Base-by-base conservation (phyloP, 1,284 basidiomycete species). In the Paramarasmius palmivorus region DNA sequence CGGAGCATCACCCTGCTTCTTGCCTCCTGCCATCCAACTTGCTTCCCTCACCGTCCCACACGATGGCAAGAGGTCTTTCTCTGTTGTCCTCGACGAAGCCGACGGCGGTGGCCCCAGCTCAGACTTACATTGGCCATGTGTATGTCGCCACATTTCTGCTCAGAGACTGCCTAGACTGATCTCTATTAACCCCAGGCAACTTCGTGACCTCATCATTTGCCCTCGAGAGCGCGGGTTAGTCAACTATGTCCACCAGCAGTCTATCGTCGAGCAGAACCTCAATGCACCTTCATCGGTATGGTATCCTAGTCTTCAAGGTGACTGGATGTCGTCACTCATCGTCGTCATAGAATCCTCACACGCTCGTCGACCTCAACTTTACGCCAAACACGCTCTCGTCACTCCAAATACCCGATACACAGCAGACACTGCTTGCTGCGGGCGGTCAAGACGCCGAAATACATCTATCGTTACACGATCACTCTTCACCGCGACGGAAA, bases 401-500 rank as follows among this genome's bases (percentile, higher is more conserved):
- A 0, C 74, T 89, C 17, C 75, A 72, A 8, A 65, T 92, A 25
- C 73, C 76, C 6, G 77, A 74, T 15, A 70, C 77, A 1, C 73
- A 80, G 51, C 73, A 81, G 49, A 82, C 80, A 0, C 77, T 94
- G n/a, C 69, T 94, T 15, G 92, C 90, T 25, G 87, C 86, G 3
- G 92, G 92, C 55, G 92, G 92, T 2, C 89, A 91, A 65, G 83
- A 89, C 10, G 83, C 88, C 3, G 90, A 95, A 64, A 76, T 95
- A 1, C 85, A 91, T 51, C 72, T 93, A 20, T 86, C 86, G 1
- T 70, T 85, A 9, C 79, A 81, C 53, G 49, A 57, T 26, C 49
- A 54, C 19, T 56, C 52, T 12, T 50, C 47, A 17, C 66, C 57
- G 20, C 67, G 65, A 41, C 69, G 63, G 38, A 65, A 62, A 53